Evolutionary conservation across 768 basidiomycete species (phyloP), one percentile per base, ranked within the genome.

Genomic region (Rickenella mellea): DNA sequence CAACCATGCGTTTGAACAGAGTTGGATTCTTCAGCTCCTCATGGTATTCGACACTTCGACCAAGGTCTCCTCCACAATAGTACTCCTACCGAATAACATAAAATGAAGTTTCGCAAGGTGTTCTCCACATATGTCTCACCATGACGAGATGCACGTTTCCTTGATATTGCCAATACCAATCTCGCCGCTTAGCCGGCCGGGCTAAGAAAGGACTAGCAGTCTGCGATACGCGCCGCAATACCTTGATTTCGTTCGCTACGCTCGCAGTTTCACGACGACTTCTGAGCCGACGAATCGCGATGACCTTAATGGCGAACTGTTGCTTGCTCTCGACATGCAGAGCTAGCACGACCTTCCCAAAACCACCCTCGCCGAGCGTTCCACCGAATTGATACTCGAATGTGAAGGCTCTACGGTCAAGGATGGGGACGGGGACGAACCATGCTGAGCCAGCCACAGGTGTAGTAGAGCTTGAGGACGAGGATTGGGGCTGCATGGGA

Each of bases 291-390:
- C 33, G 33, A 36, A 36, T 36, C 11, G 33, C 33, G 51, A 70
- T 69, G 48, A 70, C 51, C 56, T 70, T 70, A 63, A 72, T 66
- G 14, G 70, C 70, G 15, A 69, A 67, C 48, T 72, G 67, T 39
- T 69, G 65, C 4, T 68, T 67, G 48, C 61, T 66, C 32, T 68
- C 65, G 9, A 55, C 54, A 41, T 71, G 68, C 17, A 72, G 63
- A 3, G 68, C 69, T 4, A 72, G 55, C 51, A 70, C 70, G 55
- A 72, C 70, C 48, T 72, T 72, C 10, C 70, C 70, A 47, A 70
- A 72, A 50, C 70, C 70, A 27, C 70, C 70, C 50, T 70, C 68
- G 35, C 68, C 68, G 25, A 70, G 50, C 22, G 68, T 70, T 46
- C 33, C 33, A 9, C 33, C 33, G 15, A 36, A 36, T 22, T 36